These are phyloP conservation scores for Neurospora pannonica DNA, from an alignment of 495 filamentous ascomycete species.

Conservation along the genomic window DNA sequence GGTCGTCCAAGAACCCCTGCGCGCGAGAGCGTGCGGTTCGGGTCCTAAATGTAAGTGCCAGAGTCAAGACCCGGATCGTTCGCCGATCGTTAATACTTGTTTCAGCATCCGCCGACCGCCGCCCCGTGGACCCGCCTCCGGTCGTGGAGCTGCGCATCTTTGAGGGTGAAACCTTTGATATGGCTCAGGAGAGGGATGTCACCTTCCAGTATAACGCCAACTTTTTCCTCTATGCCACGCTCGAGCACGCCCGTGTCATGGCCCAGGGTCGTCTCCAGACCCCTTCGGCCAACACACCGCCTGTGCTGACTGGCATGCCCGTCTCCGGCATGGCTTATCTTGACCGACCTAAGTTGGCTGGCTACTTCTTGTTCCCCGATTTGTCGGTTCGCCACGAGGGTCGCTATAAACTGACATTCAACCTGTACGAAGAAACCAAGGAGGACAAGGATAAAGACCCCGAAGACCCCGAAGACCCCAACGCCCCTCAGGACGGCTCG, in stretches of 20 bases:
- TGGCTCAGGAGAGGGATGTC: constrained; percentile 63
- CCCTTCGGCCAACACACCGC: constrained; percentile 54
- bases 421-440: constrained; percentile 86
- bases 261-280: constrained; percentile 67
- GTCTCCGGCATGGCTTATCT: constrained; percentile 96
- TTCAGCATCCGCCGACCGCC: constrained; percentile 84
- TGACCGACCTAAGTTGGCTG: constrained; percentile 81
- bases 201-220: constrained; percentile 92
- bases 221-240: constrained; percentile 92
- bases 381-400: constrained; percentile 95
- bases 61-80: not conserved
- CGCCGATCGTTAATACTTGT: constrained; percentile 6
- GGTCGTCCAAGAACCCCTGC: constrained; percentile 90
- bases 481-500: constrained; percentile 14
- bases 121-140: constrained; percentile 92
- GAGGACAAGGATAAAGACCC: constrained; percentile 47
- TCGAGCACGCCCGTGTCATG: constrained; percentile 79
- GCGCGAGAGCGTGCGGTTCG: constrained; percentile 91
- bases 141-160: constrained; percentile 89
- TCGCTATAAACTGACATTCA: constrained; percentile 79
- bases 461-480: constrained; percentile 22
- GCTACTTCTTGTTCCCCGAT: constrained; percentile 98
- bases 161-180: constrained; percentile 55
- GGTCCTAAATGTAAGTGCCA: constrained; percentile 78
- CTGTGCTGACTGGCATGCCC: constrained; percentile 88